phyloP scores from a whole-genome alignment of 1,284 basidiomycete species.

The Erythrobasidium hasegawianum region DNA sequence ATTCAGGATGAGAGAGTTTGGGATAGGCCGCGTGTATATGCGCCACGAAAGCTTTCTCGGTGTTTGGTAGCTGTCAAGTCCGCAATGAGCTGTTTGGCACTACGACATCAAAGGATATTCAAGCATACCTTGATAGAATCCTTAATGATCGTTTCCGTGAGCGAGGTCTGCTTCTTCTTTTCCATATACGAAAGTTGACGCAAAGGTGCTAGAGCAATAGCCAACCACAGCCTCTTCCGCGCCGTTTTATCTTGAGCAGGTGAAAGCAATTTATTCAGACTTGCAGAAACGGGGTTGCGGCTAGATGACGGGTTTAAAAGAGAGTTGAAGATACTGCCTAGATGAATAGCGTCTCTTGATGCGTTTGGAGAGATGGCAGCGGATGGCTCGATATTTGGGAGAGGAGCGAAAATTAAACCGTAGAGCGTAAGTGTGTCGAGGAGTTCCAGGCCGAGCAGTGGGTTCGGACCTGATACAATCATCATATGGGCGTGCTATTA shows the following conservation, averaged over 20 bases:
- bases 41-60: constrained; percentile 14
- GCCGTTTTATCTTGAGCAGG: constrained; percentile 42
- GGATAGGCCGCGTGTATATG: constrained; percentile 1
- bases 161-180: constrained; percentile 61
- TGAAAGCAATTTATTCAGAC: not conserved
- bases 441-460: constrained; percentile 66
- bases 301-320: constrained; percentile 10
- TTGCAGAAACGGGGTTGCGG: not conserved
- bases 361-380: constrained; percentile 56
- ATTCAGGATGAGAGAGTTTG: not conserved
- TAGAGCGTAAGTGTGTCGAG: constrained; percentile 69
- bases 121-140: constrained; percentile 66
- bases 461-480: constrained; percentile 61
- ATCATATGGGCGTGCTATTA: no score
- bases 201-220: constrained; percentile 65
- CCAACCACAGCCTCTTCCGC: constrained; percentile 66
- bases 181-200: constrained; percentile 59
- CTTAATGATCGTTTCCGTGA: constrained; percentile 67
- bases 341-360: constrained; percentile 1
- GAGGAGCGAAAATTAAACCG: constrained; percentile 58
- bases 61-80: constrained; percentile 10
- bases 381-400: constrained; percentile 52
- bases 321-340: constrained; percentile 25
- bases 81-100: not conserved
- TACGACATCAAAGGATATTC: not conserved